Conservation (phyloP, 2,329 filamentous ascomycete species). For the Apiospora arundinis region DNA sequence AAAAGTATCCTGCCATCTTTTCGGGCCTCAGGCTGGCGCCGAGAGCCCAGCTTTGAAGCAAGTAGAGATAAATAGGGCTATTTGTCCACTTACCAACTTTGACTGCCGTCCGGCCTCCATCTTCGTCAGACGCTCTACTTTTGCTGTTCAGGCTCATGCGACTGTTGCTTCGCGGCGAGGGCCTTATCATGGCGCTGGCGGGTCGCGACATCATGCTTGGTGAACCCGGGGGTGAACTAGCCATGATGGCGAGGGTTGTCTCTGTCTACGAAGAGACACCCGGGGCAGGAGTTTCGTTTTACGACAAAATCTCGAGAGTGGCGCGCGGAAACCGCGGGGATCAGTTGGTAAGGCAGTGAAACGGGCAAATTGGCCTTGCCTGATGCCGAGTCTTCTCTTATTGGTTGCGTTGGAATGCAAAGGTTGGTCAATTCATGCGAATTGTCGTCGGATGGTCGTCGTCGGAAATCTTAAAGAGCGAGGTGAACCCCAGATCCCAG, state of each 20-base stretch:
- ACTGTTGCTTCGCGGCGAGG: slow-evolving; percentile 77
- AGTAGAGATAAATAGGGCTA: background rate
- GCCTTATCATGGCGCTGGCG: slow-evolving; percentile 80
- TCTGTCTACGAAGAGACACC: slow-evolving; percentile 18
- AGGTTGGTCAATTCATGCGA: slow-evolving; percentile 7
- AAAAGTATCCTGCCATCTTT: background rate
- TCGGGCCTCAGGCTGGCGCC: background rate
- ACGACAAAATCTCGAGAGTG: background rate
- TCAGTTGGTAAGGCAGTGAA: slow-evolving; percentile 6
- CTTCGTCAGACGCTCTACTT: slow-evolving; percentile 88
- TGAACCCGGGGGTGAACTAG: slow-evolving; percentile 73
- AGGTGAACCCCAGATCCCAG: slow-evolving; percentile 15
- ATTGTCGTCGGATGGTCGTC: background rate
- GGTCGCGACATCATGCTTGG: slow-evolving; percentile 69
- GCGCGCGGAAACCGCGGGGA: background rate
- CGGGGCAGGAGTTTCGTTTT: background rate
- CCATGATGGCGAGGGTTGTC: slow-evolving; percentile 52
- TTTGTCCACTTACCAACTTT: slow-evolving; percentile 81
- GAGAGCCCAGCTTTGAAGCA: background rate
- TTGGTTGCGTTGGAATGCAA: slow-evolving; percentile 5
- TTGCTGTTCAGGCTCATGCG: slow-evolving; percentile 86
- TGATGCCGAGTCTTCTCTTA: slow-evolving; percentile 1
- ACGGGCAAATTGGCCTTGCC: slow-evolving; percentile 1
- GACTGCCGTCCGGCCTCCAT: slow-evolving; percentile 81
- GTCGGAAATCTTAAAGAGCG: background rate